Conservation (phyloP, 805 yeast genomes). For the Myxozyma kluyveri region DNA sequence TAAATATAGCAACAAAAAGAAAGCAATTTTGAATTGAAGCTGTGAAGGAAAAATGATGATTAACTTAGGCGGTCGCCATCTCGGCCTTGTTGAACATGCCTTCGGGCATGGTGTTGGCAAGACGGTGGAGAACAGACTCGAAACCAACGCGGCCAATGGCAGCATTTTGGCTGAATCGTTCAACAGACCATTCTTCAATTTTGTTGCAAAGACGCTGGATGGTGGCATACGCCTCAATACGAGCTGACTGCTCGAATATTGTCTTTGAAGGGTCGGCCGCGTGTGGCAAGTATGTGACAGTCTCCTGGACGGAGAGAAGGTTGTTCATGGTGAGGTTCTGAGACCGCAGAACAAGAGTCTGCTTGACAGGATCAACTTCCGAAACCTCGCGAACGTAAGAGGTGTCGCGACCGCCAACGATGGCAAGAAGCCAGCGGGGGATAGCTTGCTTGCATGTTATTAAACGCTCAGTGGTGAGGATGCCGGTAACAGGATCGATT, state of each 20-base stretch:
- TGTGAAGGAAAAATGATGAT: neutral
- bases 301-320: slow-evolving; percentile 76
- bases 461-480: slow-evolving; percentile 75
- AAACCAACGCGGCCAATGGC: slow-evolving; percentile 77
- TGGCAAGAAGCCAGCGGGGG: slow-evolving; percentile 71
- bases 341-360: slow-evolving; percentile 75
- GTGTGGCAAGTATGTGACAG: slow-evolving; percentile 78
- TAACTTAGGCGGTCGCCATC: neutral
- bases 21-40: neutral
- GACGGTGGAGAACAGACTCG: slow-evolving; percentile 63
- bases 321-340: slow-evolving; percentile 79
- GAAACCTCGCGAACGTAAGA: slow-evolving; percentile 88
- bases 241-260: slow-evolving; percentile 76
- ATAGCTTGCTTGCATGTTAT: slow-evolving; percentile 85
- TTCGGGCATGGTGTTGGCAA: slow-evolving; percentile 31
- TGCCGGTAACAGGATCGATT: slow-evolving; percentile 50
- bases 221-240: slow-evolving; percentile 79
- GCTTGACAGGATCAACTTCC: slow-evolving; percentile 65
- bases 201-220: slow-evolving; percentile 69
- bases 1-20: neutral
- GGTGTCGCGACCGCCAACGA: slow-evolving; percentile 69
- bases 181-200: slow-evolving; percentile 89
- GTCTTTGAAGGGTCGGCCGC: slow-evolving; percentile 46
- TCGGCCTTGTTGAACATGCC: slow-evolving; percentile 6
- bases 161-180: slow-evolving; percentile 87